A percentile compares a stretch with the other conserved stretches of the same genome.
Evolutionary conservation across 805 yeast species (phyloP).

Genomic region (Monosporozyma yasuniensis): DNA sequence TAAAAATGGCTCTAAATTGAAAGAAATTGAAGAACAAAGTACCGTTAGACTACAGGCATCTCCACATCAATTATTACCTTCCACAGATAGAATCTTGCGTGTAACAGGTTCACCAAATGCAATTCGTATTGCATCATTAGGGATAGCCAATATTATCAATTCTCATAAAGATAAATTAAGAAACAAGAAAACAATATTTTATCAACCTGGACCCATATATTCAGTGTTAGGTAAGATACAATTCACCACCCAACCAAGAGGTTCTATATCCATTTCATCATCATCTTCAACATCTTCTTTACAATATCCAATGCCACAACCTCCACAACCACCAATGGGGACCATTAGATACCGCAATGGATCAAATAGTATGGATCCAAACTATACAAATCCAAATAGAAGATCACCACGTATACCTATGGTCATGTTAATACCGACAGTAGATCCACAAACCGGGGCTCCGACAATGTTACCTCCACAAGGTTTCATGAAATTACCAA

Average conservation of each 20-base stretch:
- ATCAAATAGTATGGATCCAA: not conserved
- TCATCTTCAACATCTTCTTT: not conserved
- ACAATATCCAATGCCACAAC: not conserved
- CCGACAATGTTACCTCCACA: not conserved
- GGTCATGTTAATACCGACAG: constrained; percentile 8
- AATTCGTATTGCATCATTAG: constrained; percentile 72
- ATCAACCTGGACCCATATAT: constrained; percentile 25
- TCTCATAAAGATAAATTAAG: constrained; percentile 44
- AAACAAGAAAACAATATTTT: constrained; percentile 34
- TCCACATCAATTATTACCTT: constrained; percentile 59
- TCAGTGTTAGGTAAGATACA: constrained; percentile 17
- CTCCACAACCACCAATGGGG: not conserved
- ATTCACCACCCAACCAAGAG: not conserved
- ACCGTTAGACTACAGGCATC: constrained; percentile 72
- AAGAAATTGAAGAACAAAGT: constrained; percentile 74
- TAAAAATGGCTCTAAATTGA: constrained; percentile 59
- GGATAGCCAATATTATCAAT: constrained; percentile 57
- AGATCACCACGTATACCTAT: constrained; percentile 13
- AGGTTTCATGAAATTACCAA: not conserved
- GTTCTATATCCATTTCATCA: not conserved
- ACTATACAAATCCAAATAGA: constrained; percentile 2
- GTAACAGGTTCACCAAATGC: constrained; percentile 80
- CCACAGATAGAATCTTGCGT: constrained; percentile 66
- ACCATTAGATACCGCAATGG: not conserved
- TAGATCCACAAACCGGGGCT: not conserved